Percentiles rank a stretch among this genome's conserved stretches.
phyloP scores from a whole-genome alignment of 352 stramenopile species.

The Aphanomyces cochlioides region DNA sequence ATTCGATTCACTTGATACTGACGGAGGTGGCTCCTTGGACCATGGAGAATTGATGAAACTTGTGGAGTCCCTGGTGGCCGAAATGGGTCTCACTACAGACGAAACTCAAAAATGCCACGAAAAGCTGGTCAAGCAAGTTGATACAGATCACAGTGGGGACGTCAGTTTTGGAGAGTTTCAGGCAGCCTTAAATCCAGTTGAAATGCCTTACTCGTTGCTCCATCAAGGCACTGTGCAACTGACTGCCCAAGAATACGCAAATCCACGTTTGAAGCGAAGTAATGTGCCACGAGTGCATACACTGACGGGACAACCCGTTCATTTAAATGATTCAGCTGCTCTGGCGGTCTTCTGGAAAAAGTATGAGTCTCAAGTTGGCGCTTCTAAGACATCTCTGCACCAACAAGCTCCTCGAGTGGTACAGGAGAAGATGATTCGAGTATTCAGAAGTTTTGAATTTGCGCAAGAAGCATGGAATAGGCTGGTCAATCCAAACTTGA shows the following conservation, averaged over 20 bases:
- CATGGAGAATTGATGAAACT: constrained; percentile 59
- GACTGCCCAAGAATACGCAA: constrained; percentile 73
- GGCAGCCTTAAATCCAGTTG: constrained; percentile 58
- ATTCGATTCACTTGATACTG: constrained; percentile 66
- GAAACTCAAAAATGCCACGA: constrained; percentile 70
- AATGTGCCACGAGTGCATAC: constrained; percentile 56
- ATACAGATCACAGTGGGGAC: constrained; percentile 74
- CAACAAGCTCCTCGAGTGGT: constrained; percentile 50
- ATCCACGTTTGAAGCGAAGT: constrained; percentile 57
- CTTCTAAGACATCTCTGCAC: constrained; percentile 53
- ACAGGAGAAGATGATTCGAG: constrained; percentile 84
- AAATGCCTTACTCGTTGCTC: constrained; percentile 60
- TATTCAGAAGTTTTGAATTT: constrained; percentile 84
- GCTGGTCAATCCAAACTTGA: constrained; percentile 74
- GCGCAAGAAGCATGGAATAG: constrained; percentile 81
- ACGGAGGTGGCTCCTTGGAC: constrained; percentile 71
- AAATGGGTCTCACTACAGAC: constrained; percentile 62
- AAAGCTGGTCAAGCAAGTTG: constrained; percentile 66
- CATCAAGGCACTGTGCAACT: constrained; percentile 60
- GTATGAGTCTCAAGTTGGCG: constrained; percentile 67
- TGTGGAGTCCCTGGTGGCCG: constrained; percentile 61
- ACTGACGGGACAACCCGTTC: constrained; percentile 33
- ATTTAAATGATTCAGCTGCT: constrained; percentile 46
- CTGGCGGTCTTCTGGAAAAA: constrained; percentile 67
- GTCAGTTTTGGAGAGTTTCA: constrained; percentile 84